Percentiles rank a stretch among this genome's conserved stretches.
Conservation (phyloP, 805 yeast genomes). For the Myxozyma lipomycoides region DNA sequence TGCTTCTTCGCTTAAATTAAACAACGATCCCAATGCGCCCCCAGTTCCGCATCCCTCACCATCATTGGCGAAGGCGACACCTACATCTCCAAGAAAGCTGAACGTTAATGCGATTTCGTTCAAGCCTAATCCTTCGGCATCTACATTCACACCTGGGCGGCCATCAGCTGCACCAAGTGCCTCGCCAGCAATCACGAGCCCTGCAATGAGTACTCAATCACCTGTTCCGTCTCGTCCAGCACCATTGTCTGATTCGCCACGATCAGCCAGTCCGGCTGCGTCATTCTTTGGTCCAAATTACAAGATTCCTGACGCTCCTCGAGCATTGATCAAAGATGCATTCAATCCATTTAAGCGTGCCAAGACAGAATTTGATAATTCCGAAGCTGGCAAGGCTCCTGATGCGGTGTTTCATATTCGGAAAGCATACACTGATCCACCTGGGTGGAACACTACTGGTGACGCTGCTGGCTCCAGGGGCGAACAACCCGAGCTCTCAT, state of each 20-base stretch:
- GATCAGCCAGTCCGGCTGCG: constrained; percentile 16
- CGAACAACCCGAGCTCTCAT: no score
- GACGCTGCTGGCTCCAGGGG: no score
- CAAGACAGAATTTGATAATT: constrained; percentile 24
- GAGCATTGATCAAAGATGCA: constrained; percentile 9
- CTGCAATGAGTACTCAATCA: constrained; percentile 6
- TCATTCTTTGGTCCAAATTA: constrained; percentile 17
- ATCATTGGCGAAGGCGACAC: constrained; percentile 15
- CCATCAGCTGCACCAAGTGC: constrained; percentile 8
- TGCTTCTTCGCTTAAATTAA: constrained; percentile 11
- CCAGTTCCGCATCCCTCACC: constrained; percentile 8
- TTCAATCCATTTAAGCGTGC: constrained; percentile 25
- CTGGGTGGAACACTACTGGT: constrained; percentile 19
- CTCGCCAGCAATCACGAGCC: constrained; percentile 4
- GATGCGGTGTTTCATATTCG: constrained; percentile 16
- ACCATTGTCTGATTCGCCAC: constrained; percentile 2
- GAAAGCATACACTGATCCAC: constrained; percentile 18
- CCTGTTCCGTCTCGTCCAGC: constrained; percentile 16
- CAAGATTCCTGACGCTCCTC: constrained; percentile 7
- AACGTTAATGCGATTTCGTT: constrained; percentile 59
- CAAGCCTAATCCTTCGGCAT: constrained; percentile 67
- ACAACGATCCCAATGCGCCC: constrained; percentile 7
- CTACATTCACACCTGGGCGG: constrained; percentile 53
- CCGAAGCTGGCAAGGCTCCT: constrained; percentile 10
- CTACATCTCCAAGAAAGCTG: constrained; percentile 45